A percentile compares a stretch with the other conserved stretches of the same genome.
Conservation (phyloP, 2,329 filamentous ascomycete species). For the Fusarium duplospermum region DNA sequence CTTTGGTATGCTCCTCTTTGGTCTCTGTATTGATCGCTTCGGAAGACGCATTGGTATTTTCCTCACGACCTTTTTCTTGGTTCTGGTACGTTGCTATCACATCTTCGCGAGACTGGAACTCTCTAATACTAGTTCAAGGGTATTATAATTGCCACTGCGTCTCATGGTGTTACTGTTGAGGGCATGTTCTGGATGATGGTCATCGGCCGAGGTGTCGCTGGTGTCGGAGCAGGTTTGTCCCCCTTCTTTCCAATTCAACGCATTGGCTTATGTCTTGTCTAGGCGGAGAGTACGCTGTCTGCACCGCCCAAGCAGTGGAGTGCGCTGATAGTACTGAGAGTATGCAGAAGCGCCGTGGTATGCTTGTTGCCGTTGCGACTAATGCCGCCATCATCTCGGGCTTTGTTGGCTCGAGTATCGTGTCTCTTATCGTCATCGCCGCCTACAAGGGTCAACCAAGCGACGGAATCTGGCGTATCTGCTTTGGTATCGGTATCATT, state of each 20-base stretch:
- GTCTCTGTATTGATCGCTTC: conserved; percentile 6
- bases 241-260: conserved; percentile 32
- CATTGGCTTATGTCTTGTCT: neutral
- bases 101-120: neutral
- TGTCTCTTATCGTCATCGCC: conserved; percentile 48
- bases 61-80: conserved; percentile 6
- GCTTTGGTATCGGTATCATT: conserved; percentile 60
- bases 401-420: conserved; percentile 59
- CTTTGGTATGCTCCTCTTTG: conserved; percentile 7
- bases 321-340: conserved; percentile 2
- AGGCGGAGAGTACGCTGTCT: neutral
- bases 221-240: conserved; percentile 60
- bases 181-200: conserved; percentile 67
- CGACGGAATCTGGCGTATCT: conserved; percentile 59
- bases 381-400: conserved; percentile 48
- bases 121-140: neutral
- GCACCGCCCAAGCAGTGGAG: neutral
- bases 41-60: conserved; percentile 5
- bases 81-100: neutral
- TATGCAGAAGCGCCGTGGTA: conserved; percentile 5
- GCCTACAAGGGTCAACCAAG: conserved; percentile 1
- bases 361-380: conserved; percentile 3
- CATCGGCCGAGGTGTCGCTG: conserved; percentile 59
- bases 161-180: conserved; percentile 56
- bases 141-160: conserved; percentile 57